Evolutionary conservation across 306 rosid species (phyloP).

Genomic region (Castanospermum australe): DNA sequence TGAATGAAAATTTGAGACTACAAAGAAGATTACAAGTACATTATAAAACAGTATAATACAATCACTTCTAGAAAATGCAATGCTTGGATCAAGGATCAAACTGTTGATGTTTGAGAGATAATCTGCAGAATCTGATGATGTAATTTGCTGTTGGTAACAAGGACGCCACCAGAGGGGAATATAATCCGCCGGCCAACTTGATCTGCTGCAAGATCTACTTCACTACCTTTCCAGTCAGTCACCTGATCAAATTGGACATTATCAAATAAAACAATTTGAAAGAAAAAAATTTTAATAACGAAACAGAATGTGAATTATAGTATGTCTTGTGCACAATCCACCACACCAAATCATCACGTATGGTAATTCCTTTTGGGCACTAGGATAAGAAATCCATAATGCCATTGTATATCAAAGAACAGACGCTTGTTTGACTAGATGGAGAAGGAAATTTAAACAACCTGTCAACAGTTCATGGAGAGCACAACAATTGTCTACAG

Average conservation of each 20-base stretch:
- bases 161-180: slow-evolving; percentile 72
- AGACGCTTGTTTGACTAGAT: background rate
- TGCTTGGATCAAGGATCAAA: slow-evolving; percentile 19
- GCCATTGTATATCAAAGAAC: background rate
- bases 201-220: slow-evolving; percentile 76
- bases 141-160: slow-evolving; percentile 59
- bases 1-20: background rate
- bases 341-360: background rate
- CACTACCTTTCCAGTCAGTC: slow-evolving; percentile 78
- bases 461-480: background rate
- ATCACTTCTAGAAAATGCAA: background rate
- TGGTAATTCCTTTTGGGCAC: background rate
- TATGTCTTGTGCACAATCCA: background rate
- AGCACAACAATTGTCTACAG: background rate
- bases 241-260: slow-evolving; percentile 47
- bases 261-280: slow-evolving; percentile 2
- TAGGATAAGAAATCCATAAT: background rate
- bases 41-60: background rate
- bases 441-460: background rate
- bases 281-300: background rate
- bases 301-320: background rate
- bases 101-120: slow-evolving; percentile 41
- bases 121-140: slow-evolving; percentile 58
- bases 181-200: slow-evolving; percentile 57
- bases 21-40: background rate